These are phyloP conservation scores for Trametes gibbosa DNA, from an alignment of 768 basidiomycete species.

Conservation along the genomic window DNA sequence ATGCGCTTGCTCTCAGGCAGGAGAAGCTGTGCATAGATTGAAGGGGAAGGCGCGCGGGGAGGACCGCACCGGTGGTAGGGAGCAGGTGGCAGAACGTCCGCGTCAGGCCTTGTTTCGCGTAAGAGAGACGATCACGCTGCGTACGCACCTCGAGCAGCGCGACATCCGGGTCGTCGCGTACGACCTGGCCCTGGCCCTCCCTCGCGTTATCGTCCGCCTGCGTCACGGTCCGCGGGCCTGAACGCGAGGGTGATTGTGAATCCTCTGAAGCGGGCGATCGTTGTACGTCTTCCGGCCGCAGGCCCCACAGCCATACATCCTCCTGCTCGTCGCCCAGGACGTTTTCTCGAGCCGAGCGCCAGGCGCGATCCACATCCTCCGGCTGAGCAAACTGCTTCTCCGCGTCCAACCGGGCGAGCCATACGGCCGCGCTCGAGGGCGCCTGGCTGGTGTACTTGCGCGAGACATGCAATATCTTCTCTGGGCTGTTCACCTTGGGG, in stretches of 20 bases:
- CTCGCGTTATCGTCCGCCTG: neutral
- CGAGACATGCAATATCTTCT: constrained; percentile 39
- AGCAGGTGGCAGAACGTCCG: neutral
- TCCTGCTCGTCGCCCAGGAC: constrained; percentile 35
- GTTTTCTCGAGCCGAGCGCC: constrained; percentile 43
- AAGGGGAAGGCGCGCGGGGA: neutral
- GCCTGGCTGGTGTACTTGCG: constrained; percentile 43
- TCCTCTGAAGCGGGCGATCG: neutral
- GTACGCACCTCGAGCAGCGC: constrained; percentile 27
- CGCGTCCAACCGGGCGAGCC: constrained; percentile 50
- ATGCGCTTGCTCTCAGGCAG: constrained; percentile 46
- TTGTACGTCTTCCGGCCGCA: constrained; percentile 27
- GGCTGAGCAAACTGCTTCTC: constrained; percentile 33
- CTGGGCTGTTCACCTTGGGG: constrained; percentile 17
- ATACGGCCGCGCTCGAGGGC: constrained; percentile 41
- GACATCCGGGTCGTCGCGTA: constrained; percentile 6
- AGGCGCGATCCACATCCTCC: constrained; percentile 34
- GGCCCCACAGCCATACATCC: constrained; percentile 57
- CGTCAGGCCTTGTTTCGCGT: neutral
- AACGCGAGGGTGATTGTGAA: neutral
- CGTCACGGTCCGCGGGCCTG: no score
- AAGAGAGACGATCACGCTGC: neutral
- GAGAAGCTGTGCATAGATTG: constrained; percentile 18
- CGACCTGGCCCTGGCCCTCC: no score
- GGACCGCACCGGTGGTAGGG: constrained; percentile 15